Evolutionary conservation across 2,329 filamentous ascomycete genomes (phyloP).

Genomic region (Colletotrichum melonis): DNA sequence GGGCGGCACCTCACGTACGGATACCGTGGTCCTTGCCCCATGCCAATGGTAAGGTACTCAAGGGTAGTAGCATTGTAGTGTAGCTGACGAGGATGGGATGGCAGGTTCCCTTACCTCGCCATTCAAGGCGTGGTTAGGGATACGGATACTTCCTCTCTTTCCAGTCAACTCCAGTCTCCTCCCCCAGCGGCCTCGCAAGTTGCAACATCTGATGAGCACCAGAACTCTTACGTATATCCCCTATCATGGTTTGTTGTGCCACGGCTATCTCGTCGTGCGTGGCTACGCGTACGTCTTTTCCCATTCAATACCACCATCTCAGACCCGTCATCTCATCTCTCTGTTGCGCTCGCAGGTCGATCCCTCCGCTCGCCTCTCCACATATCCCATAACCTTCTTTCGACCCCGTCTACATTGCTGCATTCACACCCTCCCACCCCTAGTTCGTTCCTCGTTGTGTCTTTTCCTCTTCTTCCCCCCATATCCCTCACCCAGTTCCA

Average conservation of each 20-base stretch:
- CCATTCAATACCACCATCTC: slow-evolving; percentile 26
- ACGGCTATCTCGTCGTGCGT: neutral
- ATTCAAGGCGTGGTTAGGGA: no score
- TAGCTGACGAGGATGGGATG: neutral
- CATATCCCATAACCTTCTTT: slow-evolving; percentile 38
- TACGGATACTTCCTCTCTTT: no score
- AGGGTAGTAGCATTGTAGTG: neutral
- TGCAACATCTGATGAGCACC: neutral
- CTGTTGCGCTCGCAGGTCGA: slow-evolving; percentile 34
- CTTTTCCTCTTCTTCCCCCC: slow-evolving; percentile 5
- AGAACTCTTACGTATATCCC: neutral
- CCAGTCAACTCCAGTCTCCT: neutral
- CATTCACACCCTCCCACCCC: slow-evolving; percentile 16
- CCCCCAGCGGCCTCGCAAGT: neutral
- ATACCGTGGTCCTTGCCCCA: no score
- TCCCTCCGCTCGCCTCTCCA: slow-evolving; percentile 35
- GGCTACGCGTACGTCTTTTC: neutral
- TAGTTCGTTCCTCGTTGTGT: neutral
- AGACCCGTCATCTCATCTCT: slow-evolving; percentile 34
- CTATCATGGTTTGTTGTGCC: neutral
- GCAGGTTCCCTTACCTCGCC: neutral
- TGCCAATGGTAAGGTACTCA: neutral
- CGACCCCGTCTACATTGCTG: slow-evolving; percentile 28
- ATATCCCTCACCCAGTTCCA: slow-evolving; percentile 11
- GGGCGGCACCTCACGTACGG: neutral